Evolutionary conservation across 73 alveolate species (phyloP).

Genomic region (Tetrahymena borealis): DNA sequence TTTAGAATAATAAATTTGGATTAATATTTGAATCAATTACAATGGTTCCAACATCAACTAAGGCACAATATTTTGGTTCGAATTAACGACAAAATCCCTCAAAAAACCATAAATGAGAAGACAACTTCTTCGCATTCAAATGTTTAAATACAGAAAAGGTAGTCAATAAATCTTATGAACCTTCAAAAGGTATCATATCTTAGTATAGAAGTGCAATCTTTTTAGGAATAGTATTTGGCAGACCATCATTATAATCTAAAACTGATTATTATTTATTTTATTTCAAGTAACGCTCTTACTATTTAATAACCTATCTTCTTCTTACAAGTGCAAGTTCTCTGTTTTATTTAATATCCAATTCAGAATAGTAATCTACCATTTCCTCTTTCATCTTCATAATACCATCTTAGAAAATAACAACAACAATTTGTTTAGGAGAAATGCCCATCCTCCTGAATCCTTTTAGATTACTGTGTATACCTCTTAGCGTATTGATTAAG

Average conservation of each 20-base stretch:
- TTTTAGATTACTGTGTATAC: background rate
- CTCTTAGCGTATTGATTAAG: background rate
- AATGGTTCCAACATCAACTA: constrained; percentile 36
- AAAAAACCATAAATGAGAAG: constrained; percentile 50
- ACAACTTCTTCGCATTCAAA: constrained; percentile 23
- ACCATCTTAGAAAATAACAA: background rate
- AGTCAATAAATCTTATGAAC: background rate
- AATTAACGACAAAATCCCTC: constrained; percentile 34
- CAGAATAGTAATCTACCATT: background rate
- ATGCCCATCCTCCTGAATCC: background rate
- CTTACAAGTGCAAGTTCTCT: background rate
- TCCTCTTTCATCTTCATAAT: background rate
- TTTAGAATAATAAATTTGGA: too few relatives aligned
- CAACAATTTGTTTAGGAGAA: background rate
- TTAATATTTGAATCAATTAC: too few relatives aligned
- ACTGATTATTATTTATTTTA: background rate
- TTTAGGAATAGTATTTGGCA: background rate
- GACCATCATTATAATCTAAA: background rate
- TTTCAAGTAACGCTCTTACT: background rate
- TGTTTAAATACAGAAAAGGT: constrained; percentile 38
- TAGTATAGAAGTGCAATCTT: background rate
- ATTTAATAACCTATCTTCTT: background rate
- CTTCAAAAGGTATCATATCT: background rate
- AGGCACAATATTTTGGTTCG: constrained; percentile 28
- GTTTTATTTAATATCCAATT: background rate